phyloP scores from a whole-genome alignment of 441 rosid genomes.

The Euphorbia celastroides region DNA sequence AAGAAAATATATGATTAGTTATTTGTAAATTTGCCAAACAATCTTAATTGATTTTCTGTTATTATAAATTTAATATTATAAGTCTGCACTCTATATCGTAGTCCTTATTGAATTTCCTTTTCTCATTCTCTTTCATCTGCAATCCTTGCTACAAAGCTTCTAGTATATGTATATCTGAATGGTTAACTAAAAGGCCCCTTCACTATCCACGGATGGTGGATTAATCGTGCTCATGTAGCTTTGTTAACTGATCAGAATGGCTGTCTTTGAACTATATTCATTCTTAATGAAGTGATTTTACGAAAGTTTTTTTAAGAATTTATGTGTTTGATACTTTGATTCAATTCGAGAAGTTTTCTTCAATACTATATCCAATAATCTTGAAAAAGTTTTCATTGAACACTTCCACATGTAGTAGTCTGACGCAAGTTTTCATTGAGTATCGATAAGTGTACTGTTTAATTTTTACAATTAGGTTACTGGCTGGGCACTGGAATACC shows the following conservation, averaged over 20 bases:
- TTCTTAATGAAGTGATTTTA: no score
- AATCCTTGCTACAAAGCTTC: slow-evolving; percentile 8
- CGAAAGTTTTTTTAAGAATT: no score
- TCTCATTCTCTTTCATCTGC: background rate
- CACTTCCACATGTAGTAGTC: background rate
- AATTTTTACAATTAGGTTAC: slow-evolving; percentile 60
- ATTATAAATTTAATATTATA: background rate
- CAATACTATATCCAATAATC: no score
- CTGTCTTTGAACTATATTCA: no score
- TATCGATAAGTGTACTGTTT: slow-evolving; percentile 24
- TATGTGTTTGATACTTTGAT: no score
- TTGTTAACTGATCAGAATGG: slow-evolving; percentile 1
- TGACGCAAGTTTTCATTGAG: background rate
- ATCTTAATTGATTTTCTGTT: background rate
- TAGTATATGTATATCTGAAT: no score
- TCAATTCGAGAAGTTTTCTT: no score
- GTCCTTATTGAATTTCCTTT: background rate
- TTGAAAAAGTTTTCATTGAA: background rate
- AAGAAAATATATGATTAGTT: background rate
- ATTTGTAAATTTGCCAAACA: background rate
- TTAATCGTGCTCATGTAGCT: background rate
- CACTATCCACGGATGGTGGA: background rate
- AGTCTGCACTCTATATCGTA: background rate
- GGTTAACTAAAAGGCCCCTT: background rate
- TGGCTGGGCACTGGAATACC: slow-evolving; percentile 99